Evolutionary conservation across 2,329 filamentous ascomycete species (phyloP).

Genomic region (Penicillium sp.): DNA sequence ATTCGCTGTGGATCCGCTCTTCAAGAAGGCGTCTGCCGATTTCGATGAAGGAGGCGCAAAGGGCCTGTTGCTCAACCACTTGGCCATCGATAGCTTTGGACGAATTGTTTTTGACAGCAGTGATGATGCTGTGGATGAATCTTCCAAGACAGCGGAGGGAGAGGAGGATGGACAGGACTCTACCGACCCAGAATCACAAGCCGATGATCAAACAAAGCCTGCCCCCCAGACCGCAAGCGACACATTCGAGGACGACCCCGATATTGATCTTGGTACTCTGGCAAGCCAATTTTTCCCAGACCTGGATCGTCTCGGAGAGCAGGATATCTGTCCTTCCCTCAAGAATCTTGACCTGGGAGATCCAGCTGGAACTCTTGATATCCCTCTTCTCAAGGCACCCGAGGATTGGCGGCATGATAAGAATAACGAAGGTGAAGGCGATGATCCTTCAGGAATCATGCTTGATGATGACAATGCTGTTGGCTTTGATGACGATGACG

Average conservation of each 20-base stretch:
- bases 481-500: slow-evolving; percentile 80
- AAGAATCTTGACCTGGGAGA: slow-evolving; percentile 92
- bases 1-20: slow-evolving; percentile 94
- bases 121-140: slow-evolving; percentile 69
- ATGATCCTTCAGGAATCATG: slow-evolving; percentile 75
- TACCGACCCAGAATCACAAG: slow-evolving; percentile 48
- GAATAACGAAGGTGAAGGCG: slow-evolving; percentile 57
- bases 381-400: slow-evolving; percentile 85
- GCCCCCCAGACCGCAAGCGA: slow-evolving; percentile 36
- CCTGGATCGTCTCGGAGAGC: slow-evolving; percentile 71
- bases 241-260: slow-evolving; percentile 55
- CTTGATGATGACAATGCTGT: slow-evolving; percentile 83
- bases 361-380: slow-evolving; percentile 78
- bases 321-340: slow-evolving; percentile 92
- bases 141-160: slow-evolving; percentile 39
- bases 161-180: slow-evolving; percentile 40
- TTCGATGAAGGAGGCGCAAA: slow-evolving; percentile 98
- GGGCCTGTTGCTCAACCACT: slow-evolving; percentile 87
- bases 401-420: slow-evolving; percentile 80
- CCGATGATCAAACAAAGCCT: slow-evolving; percentile 42
- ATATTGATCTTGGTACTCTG: slow-evolving; percentile 76
- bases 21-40: slow-evolving; percentile 97
- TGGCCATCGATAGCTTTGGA: slow-evolving; percentile 90
- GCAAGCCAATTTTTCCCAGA: slow-evolving; percentile 84
- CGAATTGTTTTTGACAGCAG: slow-evolving; percentile 98